These are phyloP conservation scores for Diaporthe batatas DNA, from an alignment of 2,329 filamentous ascomycete genomes.

Conservation along the genomic window DNA sequence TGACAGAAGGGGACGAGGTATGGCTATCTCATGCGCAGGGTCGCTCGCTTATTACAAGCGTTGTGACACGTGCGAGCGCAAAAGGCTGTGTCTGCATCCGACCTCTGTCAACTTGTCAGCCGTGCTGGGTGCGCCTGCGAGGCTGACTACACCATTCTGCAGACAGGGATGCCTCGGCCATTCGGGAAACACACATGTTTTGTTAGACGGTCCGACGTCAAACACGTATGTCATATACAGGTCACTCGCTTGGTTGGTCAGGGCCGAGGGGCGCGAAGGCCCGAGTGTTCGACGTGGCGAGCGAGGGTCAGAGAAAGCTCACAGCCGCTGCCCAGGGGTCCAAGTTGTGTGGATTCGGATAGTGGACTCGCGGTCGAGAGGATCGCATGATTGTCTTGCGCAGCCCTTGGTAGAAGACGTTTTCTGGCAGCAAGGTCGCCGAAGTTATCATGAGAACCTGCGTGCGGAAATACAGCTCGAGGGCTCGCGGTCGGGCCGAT, in stretches of 20 bases:
- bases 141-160: conserved; percentile 14
- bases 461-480: background rate
- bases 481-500: conserved; percentile 12
- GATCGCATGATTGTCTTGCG: background rate
- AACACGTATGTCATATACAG: conserved; percentile 1
- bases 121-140: background rate
- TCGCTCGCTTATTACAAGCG: background rate
- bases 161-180: conserved; percentile 18
- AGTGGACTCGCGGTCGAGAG: background rate
- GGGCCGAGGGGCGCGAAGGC: conserved; percentile 13
- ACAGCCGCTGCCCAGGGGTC: background rate
- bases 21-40: background rate
- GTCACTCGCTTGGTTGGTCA: conserved; percentile 10
- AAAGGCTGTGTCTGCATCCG: conserved; percentile 13
- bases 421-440: background rate
- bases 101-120: background rate
- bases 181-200: conserved; percentile 1
- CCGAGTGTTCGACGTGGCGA: conserved; percentile 21
- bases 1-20: background rate
- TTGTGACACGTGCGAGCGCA: background rate
- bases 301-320: background rate
- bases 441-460: background rate
- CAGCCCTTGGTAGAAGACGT: background rate
- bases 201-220: conserved; percentile 15
- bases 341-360: background rate